Percentiles rank a stretch among this genome's conserved stretches.
Evolutionary conservation across 192 early-diverging fungal species (phyloP).

Genomic region (Polychytrium aggregatum): DNA sequence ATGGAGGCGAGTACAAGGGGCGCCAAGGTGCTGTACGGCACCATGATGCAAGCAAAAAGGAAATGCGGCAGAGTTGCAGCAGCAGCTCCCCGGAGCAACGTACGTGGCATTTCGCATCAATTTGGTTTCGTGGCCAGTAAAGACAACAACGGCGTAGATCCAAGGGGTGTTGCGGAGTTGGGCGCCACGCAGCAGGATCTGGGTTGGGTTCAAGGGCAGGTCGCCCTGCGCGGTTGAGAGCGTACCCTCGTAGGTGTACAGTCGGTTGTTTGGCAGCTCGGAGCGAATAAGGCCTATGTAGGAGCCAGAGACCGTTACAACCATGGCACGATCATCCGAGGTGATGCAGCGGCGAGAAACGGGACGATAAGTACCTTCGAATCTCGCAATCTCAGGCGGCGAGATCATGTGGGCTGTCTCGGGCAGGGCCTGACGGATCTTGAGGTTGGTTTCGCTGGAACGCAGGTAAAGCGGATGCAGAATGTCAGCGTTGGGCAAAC

Average conservation of each 20-base stretch:
- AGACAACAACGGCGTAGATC: slow-evolving; percentile 95
- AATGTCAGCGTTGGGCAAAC: not conserved
- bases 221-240: slow-evolving; percentile 46
- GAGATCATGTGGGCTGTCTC: slow-evolving; percentile 70
- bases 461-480: not conserved
- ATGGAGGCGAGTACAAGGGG: no score
- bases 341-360: no score
- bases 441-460: slow-evolving; percentile 89
- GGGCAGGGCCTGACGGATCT: slow-evolving; percentile 87
- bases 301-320: not conserved
- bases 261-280: slow-evolving; percentile 86
- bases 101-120: slow-evolving; percentile 85
- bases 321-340: not conserved
- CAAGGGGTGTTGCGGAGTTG: slow-evolving; percentile 88
- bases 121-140: slow-evolving; percentile 97
- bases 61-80: not conserved
- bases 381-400: slow-evolving; percentile 46
- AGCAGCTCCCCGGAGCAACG: no score
- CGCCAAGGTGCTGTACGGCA: no score
- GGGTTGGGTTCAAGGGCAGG: slow-evolving; percentile 73
- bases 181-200: slow-evolving; percentile 81
- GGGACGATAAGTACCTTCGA: slow-evolving; percentile 11
- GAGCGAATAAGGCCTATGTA: slow-evolving; percentile 56
- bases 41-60: not conserved
- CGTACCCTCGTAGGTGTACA: slow-evolving; percentile 92